These are phyloP conservation scores for Onygenales sp. DNA, from an alignment of 2,329 filamentous ascomycete species.

Conservation along the genomic window DNA sequence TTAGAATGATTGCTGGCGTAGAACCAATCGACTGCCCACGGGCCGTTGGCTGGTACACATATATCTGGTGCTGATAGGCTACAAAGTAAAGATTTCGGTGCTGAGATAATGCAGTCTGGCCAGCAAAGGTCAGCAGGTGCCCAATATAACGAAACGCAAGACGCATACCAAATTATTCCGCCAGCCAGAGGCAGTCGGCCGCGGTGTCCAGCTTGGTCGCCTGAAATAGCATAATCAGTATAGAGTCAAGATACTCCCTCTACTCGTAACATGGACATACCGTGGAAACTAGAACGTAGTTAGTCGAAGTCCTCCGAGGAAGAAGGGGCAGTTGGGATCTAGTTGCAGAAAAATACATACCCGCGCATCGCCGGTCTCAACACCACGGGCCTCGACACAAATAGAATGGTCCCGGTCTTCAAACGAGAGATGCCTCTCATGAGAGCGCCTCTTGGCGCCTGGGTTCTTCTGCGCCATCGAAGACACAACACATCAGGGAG, in stretches of 20 bases:
- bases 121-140: conserved; percentile 2
- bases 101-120: conserved; percentile 36
- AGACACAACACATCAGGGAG: background rate
- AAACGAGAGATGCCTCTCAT: background rate
- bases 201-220: background rate
- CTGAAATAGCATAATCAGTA: background rate
- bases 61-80: conserved; percentile 30
- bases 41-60: conserved; percentile 36
- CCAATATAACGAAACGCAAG: background rate
- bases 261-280: conserved; percentile 13
- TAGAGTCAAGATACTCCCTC: conserved; percentile 8
- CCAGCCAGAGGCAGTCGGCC: conserved; percentile 18
- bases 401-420: conserved; percentile 5
- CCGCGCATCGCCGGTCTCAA: conserved; percentile 10
- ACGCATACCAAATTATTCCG: conserved; percentile 34
- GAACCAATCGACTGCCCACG: conserved; percentile 30
- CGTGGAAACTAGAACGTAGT: conserved; percentile 14
- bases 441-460: background rate
- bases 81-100: conserved; percentile 38
- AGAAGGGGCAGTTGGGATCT: background rate
- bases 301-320: background rate
- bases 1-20: conserved; percentile 33
- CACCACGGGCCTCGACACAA: conserved; percentile 7
- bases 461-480: background rate
- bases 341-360: conserved; percentile 18